Conservation (phyloP, 2,329 filamentous ascomycete genomes). For the Aphanoascus verrucosus region DNA sequence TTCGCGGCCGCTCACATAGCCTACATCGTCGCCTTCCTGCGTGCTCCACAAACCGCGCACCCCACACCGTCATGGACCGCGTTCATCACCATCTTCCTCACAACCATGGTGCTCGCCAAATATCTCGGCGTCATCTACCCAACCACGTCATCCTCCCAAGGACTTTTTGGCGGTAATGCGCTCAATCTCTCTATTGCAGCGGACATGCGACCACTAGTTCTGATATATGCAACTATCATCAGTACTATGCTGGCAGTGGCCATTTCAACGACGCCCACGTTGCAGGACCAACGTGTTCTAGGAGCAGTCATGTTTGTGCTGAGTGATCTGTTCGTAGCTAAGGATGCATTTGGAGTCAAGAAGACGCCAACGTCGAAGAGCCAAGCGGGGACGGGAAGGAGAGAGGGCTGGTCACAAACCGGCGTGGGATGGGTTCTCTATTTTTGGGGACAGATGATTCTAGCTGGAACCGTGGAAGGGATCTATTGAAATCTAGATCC, state of each 20-base stretch:
- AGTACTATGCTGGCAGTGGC: conserved; percentile 23
- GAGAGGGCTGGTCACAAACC: conserved; percentile 15
- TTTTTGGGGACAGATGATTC: conserved; percentile 24
- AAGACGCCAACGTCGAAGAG: conserved; percentile 1
- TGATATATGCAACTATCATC: conserved; percentile 22
- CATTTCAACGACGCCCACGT: conserved; percentile 16
- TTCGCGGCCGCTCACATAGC: conserved; percentile 24
- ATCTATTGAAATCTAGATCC: neutral
- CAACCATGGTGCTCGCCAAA: conserved; percentile 18
- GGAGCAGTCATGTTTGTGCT: conserved; percentile 26
- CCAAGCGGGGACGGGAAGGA: conserved; percentile 6
- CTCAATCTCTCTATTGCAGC: conserved; percentile 19
- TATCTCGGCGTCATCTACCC: conserved; percentile 24
- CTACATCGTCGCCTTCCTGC: conserved; percentile 23
- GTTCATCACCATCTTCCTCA: conserved; percentile 17
- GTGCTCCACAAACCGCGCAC: conserved; percentile 6
- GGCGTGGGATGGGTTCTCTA: conserved; percentile 21
- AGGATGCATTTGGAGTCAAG: conserved; percentile 21
- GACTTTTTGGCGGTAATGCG: conserved; percentile 14
- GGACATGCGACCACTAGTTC: conserved; percentile 22
- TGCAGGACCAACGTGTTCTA: conserved; percentile 19
- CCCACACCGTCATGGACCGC: conserved; percentile 11
- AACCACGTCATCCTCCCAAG: too few relatives aligned
- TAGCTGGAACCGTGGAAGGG: conserved; percentile 17
- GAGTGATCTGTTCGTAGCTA: conserved; percentile 26